Evolutionary conservation across 2,329 filamentous ascomycete genomes (phyloP).

Genomic region (Alternaria longipes): DNA sequence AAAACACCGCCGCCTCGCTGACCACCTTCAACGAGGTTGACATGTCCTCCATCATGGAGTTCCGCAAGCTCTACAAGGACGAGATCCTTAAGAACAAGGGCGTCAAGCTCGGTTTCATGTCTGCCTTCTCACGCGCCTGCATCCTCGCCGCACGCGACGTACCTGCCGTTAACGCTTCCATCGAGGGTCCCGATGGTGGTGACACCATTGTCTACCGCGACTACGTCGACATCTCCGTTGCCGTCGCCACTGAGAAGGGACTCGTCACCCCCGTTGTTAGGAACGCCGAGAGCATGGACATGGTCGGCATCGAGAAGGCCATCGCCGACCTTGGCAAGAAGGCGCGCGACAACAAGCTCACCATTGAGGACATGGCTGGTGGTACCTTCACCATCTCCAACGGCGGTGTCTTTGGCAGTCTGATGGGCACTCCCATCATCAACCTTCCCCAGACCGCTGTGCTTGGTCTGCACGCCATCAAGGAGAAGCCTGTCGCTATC

Average conservation of each 20-base stretch:
- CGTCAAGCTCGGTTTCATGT: constrained; percentile 99
- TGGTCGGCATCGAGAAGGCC: constrained; percentile 86
- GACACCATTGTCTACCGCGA: constrained; percentile 99
- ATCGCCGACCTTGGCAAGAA: constrained; percentile 97
- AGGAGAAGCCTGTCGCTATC: constrained; percentile 87
- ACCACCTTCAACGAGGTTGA: constrained; percentile 99
- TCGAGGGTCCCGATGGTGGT: constrained; percentile 92
- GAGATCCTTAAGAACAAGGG: constrained; percentile 95
- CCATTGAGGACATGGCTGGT: constrained; percentile 98
- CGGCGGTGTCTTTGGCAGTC: constrained; percentile 92
- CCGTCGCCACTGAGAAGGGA: constrained; percentile 96
- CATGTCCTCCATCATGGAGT: constrained; percentile 97
- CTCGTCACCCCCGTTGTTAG: constrained; percentile 96
- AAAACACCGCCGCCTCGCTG: constrained; percentile 95
- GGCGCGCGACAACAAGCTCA: constrained; percentile 95
- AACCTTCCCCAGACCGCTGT: constrained; percentile 94
- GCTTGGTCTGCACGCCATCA: constrained; percentile 93
- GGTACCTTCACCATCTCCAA: constrained; percentile 99
- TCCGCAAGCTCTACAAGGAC: constrained; percentile 97
- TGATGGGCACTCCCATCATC: constrained; percentile 98
- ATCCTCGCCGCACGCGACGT: constrained; percentile 93
- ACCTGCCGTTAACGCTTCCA: constrained; percentile 95
- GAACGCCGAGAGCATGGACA: constrained; percentile 87
- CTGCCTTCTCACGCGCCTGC: constrained; percentile 89
- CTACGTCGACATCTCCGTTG: constrained; percentile 97